Percentiles rank a stretch among this genome's conserved stretches.
These are phyloP conservation scores for Trichoderma koningii DNA, from an alignment of 2,329 filamentous ascomycete species.

Conservation along the genomic window DNA sequence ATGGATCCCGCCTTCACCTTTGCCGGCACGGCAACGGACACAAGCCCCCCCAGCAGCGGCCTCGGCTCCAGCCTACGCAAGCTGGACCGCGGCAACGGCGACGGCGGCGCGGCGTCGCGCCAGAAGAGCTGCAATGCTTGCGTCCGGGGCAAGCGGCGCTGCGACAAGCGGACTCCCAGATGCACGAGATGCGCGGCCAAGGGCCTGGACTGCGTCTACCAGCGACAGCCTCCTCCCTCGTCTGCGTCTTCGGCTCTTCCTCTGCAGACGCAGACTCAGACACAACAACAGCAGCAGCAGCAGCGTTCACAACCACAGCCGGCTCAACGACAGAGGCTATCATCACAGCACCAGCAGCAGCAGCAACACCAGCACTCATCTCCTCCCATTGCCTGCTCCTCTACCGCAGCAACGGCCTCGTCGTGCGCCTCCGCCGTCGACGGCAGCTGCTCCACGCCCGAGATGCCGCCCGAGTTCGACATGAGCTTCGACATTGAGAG, in stretches of 20 bases:
- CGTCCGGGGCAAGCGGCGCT: constrained; percentile 51
- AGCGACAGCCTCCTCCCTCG: constrained; percentile 37
- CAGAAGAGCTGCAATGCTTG: constrained; percentile 55
- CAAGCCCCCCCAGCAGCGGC: constrained; percentile 11
- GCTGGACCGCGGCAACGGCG: not conserved
- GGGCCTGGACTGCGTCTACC: constrained; percentile 47
- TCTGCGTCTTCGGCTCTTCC: not conserved
- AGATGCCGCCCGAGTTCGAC: constrained; percentile 39
- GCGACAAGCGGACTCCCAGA: constrained; percentile 48
- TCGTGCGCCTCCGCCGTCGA: constrained; percentile 31
- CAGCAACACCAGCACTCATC: constrained; percentile 40
- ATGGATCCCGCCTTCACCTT: constrained; percentile 18
- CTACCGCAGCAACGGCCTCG: not conserved
- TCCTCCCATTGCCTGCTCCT: constrained; percentile 28
- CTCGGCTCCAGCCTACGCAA: constrained; percentile 3
- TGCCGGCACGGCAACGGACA: not conserved
- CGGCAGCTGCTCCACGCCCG: constrained; percentile 30
- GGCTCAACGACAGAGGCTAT: not conserved
- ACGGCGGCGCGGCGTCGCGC: constrained; percentile 44
- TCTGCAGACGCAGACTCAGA: constrained; percentile 5
- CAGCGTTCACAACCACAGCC: not conserved
- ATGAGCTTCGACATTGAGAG: constrained; percentile 43
- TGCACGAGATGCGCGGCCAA: constrained; percentile 49
- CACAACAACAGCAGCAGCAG: constrained; percentile 40
- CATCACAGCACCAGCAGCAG: constrained; percentile 15